Conservation (phyloP, 164 flowering plant species). For the Piper betle region DNA sequence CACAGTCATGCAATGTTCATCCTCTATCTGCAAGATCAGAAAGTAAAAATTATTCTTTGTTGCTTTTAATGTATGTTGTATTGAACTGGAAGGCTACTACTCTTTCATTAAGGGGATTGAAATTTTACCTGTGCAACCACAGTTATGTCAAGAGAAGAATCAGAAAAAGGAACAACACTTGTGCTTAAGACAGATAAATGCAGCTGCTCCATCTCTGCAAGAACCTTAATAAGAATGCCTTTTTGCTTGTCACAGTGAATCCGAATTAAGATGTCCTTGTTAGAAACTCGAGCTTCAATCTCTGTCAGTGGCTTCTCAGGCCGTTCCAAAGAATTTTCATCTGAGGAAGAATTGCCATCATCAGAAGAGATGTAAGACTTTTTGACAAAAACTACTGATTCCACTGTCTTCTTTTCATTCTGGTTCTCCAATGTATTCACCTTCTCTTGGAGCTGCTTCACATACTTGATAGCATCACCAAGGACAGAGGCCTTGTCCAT, state of each 20-base stretch:
- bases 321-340: slow-evolving; percentile 17
- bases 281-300: slow-evolving; percentile 70
- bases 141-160: slow-evolving; percentile 48
- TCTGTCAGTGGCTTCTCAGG: slow-evolving; percentile 47
- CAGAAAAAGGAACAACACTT: slow-evolving; percentile 48
- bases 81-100: not conserved
- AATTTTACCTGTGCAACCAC: slow-evolving; percentile 57
- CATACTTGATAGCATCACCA: slow-evolving; percentile 71
- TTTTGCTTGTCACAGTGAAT: slow-evolving; percentile 66
- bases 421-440: slow-evolving; percentile 70
- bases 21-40: slow-evolving; percentile 47
- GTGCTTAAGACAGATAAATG: slow-evolving; percentile 45
- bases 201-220: slow-evolving; percentile 53
- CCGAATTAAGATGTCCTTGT: slow-evolving; percentile 53
- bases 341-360: slow-evolving; percentile 26
- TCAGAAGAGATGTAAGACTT: slow-evolving; percentile 38
- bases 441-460: slow-evolving; percentile 74
- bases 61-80: not conserved
- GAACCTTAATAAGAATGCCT: slow-evolving; percentile 42
- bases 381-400: slow-evolving; percentile 58
- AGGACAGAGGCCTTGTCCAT: slow-evolving; percentile 95
- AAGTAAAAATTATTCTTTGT: not conserved
- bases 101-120: not conserved
- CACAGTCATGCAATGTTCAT: slow-evolving; percentile 28
- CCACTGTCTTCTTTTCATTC: slow-evolving; percentile 37